Evolutionary conservation across 805 yeast genomes (phyloP).

Genomic region (Candida tallmaniae): DNA sequence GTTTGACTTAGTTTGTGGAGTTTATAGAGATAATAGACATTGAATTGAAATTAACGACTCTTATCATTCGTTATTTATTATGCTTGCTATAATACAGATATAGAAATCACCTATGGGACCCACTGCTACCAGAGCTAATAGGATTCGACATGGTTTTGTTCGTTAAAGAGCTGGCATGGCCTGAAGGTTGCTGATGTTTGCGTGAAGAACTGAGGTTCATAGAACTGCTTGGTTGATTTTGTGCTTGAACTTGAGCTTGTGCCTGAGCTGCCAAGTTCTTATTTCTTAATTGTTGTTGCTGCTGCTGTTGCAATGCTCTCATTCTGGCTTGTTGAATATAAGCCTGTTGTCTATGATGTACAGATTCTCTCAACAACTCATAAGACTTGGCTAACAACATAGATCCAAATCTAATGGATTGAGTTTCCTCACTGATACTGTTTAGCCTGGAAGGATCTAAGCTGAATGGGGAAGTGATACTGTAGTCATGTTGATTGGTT

Average conservation of each 20-base stretch:
- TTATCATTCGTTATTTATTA: background rate
- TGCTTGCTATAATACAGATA: conserved; percentile 8
- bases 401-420: conserved; percentile 84
- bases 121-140: conserved; percentile 13
- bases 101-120: background rate
- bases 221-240: background rate
- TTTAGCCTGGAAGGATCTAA: conserved; percentile 81
- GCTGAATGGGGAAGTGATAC: conserved; percentile 47
- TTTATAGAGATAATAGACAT: background rate
- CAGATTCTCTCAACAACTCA: conserved; percentile 72
- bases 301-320: conserved; percentile 40
- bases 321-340: conserved; percentile 47
- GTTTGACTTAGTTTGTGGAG: too few species aligned
- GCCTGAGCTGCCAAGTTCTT: conserved; percentile 2
- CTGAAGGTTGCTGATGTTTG: too few species aligned
- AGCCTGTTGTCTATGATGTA: conserved; percentile 57
- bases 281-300: conserved; percentile 13
- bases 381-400: conserved; percentile 86
- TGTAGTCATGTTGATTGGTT: conserved; percentile 33
- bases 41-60: background rate
- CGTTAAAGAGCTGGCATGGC: background rate
- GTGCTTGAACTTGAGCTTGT: background rate
- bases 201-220: conserved; percentile 4
- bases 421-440: conserved; percentile 80
- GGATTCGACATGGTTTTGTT: conserved; percentile 4